Base-by-base conservation (phyloP, 306 rosid species). In the Corylus heterophylla region DNA sequence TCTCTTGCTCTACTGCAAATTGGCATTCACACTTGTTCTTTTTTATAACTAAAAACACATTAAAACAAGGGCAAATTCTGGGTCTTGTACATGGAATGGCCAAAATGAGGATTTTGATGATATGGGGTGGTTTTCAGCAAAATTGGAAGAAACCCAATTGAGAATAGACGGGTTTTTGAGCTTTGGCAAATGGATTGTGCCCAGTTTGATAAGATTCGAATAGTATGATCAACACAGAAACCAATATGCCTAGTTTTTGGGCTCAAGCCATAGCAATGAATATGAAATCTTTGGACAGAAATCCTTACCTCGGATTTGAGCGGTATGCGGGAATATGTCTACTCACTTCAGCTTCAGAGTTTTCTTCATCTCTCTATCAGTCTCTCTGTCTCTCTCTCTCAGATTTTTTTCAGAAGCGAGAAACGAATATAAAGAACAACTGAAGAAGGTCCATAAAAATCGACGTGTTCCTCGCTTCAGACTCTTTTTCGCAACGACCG, bases 1-100 rank as follows among this genome's bases (percentile, higher is more conserved):
- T 80, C 69, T 35, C 78, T 69, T 14, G 42, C 75, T 29, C 72
- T 9, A 20, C 76, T 74, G 22, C 68, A 45, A 71, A 61, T 56
- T 12, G 14, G 54, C 27, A 67, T 76, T 50, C 76, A 13, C 58
- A 20, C 16, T 54, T 44, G 35, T 13, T 64, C 44, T 29, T 31
- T 48, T 14, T 55, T 18, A 58, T 0, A 22, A 58, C 22, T 10
- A 64, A 64, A 12, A 31, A 29, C 5, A 11, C 31, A 52, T 13
- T 42, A 16, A 52, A 52, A 54, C 6, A 54, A 31, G 35, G 35
- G 35, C 35, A 31, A 54, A 1, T 5, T 17, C 20, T 1, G 58
- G 6, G 58, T 54, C 27, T 8, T 55, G 27, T 55, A 7, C 8
- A 8, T 55, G 1, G 29, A 55, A 55, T 18, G 27, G 12, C 12